These are phyloP conservation scores for Apostasia shenzhenica DNA, from an alignment of 106 monocot species.

Conservation along the genomic window DNA sequence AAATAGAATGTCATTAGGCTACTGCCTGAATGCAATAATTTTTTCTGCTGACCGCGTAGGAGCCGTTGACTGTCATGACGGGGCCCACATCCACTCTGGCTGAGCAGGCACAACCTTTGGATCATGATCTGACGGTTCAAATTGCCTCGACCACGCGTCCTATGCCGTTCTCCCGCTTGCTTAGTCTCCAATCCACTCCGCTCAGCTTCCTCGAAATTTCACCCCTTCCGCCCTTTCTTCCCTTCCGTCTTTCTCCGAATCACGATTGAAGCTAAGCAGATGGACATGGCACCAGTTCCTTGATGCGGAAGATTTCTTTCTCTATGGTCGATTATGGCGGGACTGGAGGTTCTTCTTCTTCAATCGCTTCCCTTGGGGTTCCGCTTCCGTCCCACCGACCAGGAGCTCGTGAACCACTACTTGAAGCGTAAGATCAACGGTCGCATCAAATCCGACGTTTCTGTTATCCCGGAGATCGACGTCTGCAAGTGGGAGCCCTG, in stretches of 20 bases:
- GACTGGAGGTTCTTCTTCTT: not conserved
- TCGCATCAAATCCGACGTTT: not conserved
- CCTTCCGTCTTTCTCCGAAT: not conserved
- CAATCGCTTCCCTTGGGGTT: conserved; percentile 16
- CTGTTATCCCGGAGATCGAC: conserved; percentile 18
- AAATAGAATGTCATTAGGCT: no score
- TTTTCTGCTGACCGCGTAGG: no score
- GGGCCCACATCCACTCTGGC: no score
- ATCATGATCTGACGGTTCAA: not conserved
- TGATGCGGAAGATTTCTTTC: not conserved
- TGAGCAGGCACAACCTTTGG: not conserved
- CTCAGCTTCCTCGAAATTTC: not conserved
- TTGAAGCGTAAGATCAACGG: conserved; percentile 23
- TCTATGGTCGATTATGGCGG: conserved; percentile 2
- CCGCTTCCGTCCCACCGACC: conserved; percentile 21
- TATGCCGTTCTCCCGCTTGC: not conserved
- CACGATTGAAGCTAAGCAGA: not conserved
- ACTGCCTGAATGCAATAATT: no score
- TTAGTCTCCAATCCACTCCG: not conserved
- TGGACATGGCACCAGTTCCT: not conserved
- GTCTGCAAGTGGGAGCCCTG: conserved; percentile 24
- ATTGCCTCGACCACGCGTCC: not conserved
- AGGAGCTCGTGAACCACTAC: conserved; percentile 21
- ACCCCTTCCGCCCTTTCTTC: not conserved
- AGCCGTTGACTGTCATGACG: no score